phyloP scores from a whole-genome alignment of 2,329 filamentous ascomycete genomes.

The Botrytis deweyae region DNA sequence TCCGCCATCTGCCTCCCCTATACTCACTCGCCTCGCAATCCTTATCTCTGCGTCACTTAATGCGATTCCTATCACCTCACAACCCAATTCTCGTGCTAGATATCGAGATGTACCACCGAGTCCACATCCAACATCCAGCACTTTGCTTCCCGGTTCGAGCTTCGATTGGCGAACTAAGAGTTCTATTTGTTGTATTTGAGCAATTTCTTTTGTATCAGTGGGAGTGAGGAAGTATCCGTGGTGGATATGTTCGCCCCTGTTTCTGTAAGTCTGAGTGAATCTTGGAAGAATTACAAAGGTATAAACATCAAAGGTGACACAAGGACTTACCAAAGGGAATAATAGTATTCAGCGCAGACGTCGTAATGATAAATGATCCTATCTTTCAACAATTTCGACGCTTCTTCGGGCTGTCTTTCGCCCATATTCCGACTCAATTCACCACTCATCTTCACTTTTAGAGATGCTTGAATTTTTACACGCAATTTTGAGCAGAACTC shows the following conservation, averaged over 20 bases:
- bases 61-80: slow-evolving; percentile 56
- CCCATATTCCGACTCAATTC: neutral
- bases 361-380: slow-evolving; percentile 57
- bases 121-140: slow-evolving; percentile 62
- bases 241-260: slow-evolving; percentile 62
- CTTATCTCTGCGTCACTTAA: slow-evolving; percentile 60
- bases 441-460: neutral
- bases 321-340: slow-evolving; percentile 54
- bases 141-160: slow-evolving; percentile 42
- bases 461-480: neutral
- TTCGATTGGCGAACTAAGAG: slow-evolving; percentile 52
- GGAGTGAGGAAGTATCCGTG: slow-evolving; percentile 59
- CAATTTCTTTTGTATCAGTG: slow-evolving; percentile 55
- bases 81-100: neutral
- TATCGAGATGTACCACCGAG: slow-evolving; percentile 56
- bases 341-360: slow-evolving; percentile 60
- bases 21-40: slow-evolving; percentile 53
- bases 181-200: slow-evolving; percentile 57
- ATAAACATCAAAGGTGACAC: neutral
- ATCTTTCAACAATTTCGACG: slow-evolving; percentile 28
- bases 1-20: slow-evolving; percentile 33
- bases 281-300: neutral
- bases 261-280: neutral
- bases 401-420: neutral
- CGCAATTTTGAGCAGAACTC: neutral